These are phyloP conservation scores for Lactarius tabidus DNA, from an alignment of 768 basidiomycete species.

Conservation along the genomic window DNA sequence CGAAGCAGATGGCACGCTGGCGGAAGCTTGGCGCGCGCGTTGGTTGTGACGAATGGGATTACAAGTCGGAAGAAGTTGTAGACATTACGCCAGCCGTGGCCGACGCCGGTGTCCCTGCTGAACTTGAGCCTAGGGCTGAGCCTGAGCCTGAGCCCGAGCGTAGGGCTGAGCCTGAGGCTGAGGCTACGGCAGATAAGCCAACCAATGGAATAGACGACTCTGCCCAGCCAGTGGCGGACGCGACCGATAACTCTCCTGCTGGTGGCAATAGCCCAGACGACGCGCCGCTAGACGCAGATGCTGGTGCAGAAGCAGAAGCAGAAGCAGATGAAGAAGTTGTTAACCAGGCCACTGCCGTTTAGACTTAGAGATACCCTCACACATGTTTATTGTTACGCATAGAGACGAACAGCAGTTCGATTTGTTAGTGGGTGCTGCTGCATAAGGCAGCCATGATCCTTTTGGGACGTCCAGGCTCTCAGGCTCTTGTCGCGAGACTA, in stretches of 20 bases:
- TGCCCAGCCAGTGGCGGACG: neutral
- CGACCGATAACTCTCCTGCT: neutral
- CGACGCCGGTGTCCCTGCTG: neutral
- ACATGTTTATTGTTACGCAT: neutral
- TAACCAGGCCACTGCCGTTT: constrained; percentile 4
- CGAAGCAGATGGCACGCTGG: constrained; percentile 59
- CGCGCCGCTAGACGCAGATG: neutral
- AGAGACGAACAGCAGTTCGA: too few species aligned
- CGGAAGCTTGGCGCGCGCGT: constrained; percentile 58
- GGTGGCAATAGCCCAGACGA: neutral
- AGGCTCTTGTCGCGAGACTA: neutral
- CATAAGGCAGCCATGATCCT: constrained; percentile 3
- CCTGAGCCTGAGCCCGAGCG: neutral
- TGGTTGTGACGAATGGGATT: constrained; percentile 77
- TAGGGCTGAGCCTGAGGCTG: neutral
- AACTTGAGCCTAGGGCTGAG: neutral
- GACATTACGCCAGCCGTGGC: neutral
- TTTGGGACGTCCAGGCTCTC: constrained; percentile 13
- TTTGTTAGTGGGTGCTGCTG: neutral
- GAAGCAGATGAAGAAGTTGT: neutral
- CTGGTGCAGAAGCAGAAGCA: too few species aligned
- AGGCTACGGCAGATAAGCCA: neutral
- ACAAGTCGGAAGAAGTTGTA: constrained; percentile 41
- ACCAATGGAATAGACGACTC: neutral
- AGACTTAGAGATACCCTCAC: neutral